Conservation (phyloP, 495 filamentous ascomycete species). For the Podospora appendiculata region DNA sequence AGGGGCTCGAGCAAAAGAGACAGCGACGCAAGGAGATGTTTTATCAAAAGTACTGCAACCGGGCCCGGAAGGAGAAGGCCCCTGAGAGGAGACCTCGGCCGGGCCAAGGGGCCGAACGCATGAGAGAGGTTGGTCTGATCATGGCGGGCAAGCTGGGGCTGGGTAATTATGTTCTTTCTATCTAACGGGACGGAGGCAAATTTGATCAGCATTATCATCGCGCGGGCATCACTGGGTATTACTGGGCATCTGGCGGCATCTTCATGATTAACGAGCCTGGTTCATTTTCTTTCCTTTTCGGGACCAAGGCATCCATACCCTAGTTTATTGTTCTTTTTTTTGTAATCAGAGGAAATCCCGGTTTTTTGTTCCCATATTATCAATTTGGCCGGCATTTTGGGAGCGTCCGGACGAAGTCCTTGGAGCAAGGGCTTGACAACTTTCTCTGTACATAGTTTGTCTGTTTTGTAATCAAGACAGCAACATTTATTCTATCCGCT, state of each 20-base stretch:
- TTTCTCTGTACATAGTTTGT: no score
- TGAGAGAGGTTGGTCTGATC: constrained; percentile 86
- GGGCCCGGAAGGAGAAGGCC: constrained; percentile 43
- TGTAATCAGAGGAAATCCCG: not conserved
- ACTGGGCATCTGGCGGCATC: constrained; percentile 13
- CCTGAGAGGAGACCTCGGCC: constrained; percentile 48
- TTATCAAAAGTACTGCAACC: constrained; percentile 63
- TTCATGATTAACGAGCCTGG: constrained; percentile 21
- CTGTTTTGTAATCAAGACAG: not conserved
- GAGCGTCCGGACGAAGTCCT: not conserved
- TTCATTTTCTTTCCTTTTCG: constrained; percentile 3
- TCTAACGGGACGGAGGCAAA: constrained; percentile 39
- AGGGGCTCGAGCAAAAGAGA: constrained; percentile 89
- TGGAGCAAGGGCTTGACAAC: not conserved
- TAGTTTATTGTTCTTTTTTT: constrained; percentile 1
- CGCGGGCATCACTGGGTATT: constrained; percentile 1
- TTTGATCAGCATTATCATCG: constrained; percentile 22
- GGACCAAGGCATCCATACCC: constrained; percentile 8
- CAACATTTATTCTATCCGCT: no score
- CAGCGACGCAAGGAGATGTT: constrained; percentile 86
- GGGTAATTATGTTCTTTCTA: constrained; percentile 73
- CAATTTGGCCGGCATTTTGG: not conserved
- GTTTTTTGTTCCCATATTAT: not conserved
- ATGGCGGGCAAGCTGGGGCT: constrained; percentile 73
- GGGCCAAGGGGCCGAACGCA: constrained; percentile 85